These are phyloP conservation scores for Lentinula detonsa DNA, from an alignment of 768 basidiomycete species.

Conservation along the genomic window DNA sequence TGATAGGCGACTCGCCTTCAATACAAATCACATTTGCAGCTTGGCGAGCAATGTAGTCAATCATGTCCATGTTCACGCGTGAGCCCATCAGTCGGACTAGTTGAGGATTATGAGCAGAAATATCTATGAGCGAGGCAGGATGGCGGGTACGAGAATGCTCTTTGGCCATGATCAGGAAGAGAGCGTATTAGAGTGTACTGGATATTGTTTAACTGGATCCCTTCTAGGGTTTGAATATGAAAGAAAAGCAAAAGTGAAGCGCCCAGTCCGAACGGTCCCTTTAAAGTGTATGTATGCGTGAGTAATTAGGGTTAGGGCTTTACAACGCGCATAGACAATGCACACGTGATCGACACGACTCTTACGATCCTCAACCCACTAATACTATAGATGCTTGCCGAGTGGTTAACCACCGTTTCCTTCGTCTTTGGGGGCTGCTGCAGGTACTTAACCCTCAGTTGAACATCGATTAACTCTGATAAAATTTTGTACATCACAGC, in stretches of 20 bases:
- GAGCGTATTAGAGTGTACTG: slow-evolving; percentile 6
- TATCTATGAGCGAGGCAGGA: slow-evolving; percentile 79
- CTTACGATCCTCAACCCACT: background rate
- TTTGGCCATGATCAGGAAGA: slow-evolving; percentile 5
- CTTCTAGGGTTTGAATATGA: slow-evolving; percentile 8
- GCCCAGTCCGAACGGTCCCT: background rate
- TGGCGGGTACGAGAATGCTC: slow-evolving; percentile 27
- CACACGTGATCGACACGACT: background rate
- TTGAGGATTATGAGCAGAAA: slow-evolving; percentile 70
- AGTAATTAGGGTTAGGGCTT: background rate
- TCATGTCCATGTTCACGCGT: slow-evolving; percentile 80
- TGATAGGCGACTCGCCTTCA: slow-evolving; percentile 40
- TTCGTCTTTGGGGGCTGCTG: slow-evolving; percentile 92
- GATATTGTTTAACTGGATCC: slow-evolving; percentile 6
- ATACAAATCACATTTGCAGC: slow-evolving; percentile 71
- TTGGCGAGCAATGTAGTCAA: slow-evolving; percentile 77
- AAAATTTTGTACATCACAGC: slow-evolving; percentile 25
- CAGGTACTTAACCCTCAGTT: slow-evolving; percentile 31
- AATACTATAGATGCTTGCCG: background rate
- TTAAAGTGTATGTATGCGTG: background rate
- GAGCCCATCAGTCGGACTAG: slow-evolving; percentile 74
- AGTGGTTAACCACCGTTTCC: slow-evolving; percentile 60
- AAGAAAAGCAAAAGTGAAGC: background rate
- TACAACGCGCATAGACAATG: background rate
- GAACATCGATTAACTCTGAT: background rate